Conservation (phyloP, 306 rosid genomes). For the Acacia melanoxylon region DNA sequence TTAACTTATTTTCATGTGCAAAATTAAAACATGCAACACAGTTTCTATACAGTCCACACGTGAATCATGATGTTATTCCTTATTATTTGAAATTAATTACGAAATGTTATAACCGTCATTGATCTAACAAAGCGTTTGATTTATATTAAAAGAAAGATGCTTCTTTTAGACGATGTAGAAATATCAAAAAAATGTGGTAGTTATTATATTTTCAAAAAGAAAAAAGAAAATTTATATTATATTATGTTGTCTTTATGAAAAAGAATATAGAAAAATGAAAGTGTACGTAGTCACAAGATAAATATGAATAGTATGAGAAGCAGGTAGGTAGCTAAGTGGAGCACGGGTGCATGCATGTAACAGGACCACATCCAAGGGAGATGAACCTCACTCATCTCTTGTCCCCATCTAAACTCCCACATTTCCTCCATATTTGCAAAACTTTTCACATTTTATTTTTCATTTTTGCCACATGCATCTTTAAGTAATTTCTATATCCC, state of each 20-base stretch:
- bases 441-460: neutral
- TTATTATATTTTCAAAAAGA: neutral
- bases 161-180: no score
- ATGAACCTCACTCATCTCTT: neutral
- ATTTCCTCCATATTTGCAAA: neutral
- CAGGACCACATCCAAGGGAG: neutral
- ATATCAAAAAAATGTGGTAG: neutral
- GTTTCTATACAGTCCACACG: neutral
- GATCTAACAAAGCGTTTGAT: neutral
- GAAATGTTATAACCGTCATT: neutral
- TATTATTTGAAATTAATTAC: neutral
- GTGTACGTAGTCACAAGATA: neutral
- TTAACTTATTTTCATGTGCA: neutral
- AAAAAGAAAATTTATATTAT: neutral
- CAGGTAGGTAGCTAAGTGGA: neutral
- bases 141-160: neutral
- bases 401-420: neutral
- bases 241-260: neutral
- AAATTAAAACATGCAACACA: neutral
- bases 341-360: neutral
- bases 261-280: neutral
- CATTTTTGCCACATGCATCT: neutral
- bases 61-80: neutral
- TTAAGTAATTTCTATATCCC: neutral
- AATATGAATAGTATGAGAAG: neutral